Evolutionary conservation across 345 rosid genomes (phyloP).

Genomic region (Populus nigra): DNA sequence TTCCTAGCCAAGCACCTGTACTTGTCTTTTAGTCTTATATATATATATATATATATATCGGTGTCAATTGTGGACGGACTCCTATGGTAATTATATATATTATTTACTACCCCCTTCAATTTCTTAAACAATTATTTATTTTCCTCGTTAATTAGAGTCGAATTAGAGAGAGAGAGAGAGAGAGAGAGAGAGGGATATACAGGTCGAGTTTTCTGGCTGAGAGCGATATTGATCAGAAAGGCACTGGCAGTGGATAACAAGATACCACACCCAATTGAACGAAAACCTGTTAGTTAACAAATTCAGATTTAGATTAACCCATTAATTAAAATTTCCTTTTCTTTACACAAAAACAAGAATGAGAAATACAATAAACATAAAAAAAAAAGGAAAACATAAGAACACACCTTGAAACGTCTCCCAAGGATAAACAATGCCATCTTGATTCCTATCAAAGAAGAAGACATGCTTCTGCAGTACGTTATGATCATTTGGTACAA

Average conservation of each 20-base stretch:
- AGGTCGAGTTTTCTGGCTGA: slow-evolving; percentile 60
- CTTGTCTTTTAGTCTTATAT: too few species aligned
- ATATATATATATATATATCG: too few species aligned
- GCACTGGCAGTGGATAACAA: slow-evolving; percentile 31
- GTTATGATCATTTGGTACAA: slow-evolving; percentile 28
- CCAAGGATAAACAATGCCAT: slow-evolving; percentile 72
- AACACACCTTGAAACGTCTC: slow-evolving; percentile 64
- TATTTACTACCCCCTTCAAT: not conserved
- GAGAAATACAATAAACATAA: not conserved
- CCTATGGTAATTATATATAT: not conserved
- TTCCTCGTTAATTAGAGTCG: too few species aligned
- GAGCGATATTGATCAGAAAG: slow-evolving; percentile 41
- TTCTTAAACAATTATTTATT: not conserved
- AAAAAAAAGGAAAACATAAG: not conserved
- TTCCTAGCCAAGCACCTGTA: not conserved
- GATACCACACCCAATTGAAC: slow-evolving; percentile 58
- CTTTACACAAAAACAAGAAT: not conserved
- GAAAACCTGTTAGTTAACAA: slow-evolving; percentile 36
- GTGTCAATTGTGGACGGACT: not conserved
- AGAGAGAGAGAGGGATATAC: slow-evolving; percentile 25
- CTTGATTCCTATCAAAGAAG: slow-evolving; percentile 76
- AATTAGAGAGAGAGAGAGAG: not conserved
- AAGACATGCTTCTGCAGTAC: slow-evolving; percentile 72
- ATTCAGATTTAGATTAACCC: not conserved
- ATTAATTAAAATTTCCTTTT: not conserved